Percentiles rank a stretch among this genome's conserved stretches.
Conservation (phyloP, 768 basidiomycete species). For the Naganishia kalamii region DNA sequence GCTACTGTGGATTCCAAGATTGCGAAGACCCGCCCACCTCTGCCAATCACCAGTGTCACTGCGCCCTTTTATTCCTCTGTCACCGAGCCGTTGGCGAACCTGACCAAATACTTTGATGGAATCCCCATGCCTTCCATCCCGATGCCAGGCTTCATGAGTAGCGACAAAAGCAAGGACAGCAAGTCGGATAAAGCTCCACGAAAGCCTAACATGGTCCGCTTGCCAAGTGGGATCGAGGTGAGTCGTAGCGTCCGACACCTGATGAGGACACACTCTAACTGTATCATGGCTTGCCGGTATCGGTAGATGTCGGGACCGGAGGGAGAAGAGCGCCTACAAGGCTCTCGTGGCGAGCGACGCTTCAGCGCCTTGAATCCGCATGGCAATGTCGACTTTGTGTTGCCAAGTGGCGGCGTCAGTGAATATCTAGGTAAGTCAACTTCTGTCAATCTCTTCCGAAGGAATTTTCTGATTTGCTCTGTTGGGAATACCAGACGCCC, state of each 20-base stretch:
- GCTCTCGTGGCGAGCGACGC: slow-evolving; percentile 44
- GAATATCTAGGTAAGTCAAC: slow-evolving; percentile 47
- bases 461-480: background rate
- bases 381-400: slow-evolving; percentile 50
- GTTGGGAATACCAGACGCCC: slow-evolving; percentile 30
- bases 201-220: slow-evolving; percentile 40
- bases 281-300: background rate
- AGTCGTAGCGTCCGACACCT: background rate
- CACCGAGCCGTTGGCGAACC: slow-evolving; percentile 37
- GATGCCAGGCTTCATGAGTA: slow-evolving; percentile 26
- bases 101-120: slow-evolving; percentile 21
- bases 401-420: slow-evolving; percentile 49
- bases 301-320: slow-evolving; percentile 41
- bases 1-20: slow-evolving; percentile 49
- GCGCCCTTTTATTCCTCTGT: slow-evolving; percentile 44
- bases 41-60: slow-evolving; percentile 44
- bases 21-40: slow-evolving; percentile 31
- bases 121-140: slow-evolving; percentile 32
- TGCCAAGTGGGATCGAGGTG: slow-evolving; percentile 47
- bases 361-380: slow-evolving; percentile 51
- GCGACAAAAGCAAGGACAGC: slow-evolving; percentile 21
- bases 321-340: slow-evolving; percentile 44
- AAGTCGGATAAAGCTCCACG: slow-evolving; percentile 19
- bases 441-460: background rate
- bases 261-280: background rate